Evolutionary conservation across 331 rosid genomes (phyloP), one percentile per base, ranked within the genome.

Genomic region (Rosa hybrid): DNA sequence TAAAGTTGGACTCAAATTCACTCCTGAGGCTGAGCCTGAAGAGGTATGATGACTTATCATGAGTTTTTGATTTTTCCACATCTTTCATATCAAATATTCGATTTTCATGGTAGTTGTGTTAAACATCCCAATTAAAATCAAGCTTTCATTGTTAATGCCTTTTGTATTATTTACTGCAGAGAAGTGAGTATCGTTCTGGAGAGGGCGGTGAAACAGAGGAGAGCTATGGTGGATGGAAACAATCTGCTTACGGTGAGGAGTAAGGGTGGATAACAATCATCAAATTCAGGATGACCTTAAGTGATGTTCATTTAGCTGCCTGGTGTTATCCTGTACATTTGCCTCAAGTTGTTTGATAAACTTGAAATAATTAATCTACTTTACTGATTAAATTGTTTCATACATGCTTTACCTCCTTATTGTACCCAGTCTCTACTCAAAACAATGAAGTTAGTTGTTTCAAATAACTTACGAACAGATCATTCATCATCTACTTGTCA

Each of bases 1-100:
- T 71, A 81, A 63, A 83, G 20, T 89, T 81, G 86, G 90, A 82
- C 91, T 92, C 78, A 80, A 77, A 57, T 92, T 92, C 72, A 76
- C 57, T 69, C 90, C 75, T 7, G 85, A 85, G 89, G 88, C 85
- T 82, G 65, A 73, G 78, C 72, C 71, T 65, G 71, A 67, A 39
- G 72, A 39, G 72, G 72, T 67, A 25, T 71, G 11, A 12, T 69
- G 11, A 73, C 23, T 76, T 25, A 42, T 45, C 8, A 23, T 12
- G 2, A 46, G 46, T 6, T 10, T 18, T 50, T 54, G 5, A 48
- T 0, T 72, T 16, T 17, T 46, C 8, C 56, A 14, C 3, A 46
- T 12, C 56, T 23, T 46, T 16, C 39, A 1, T 12, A 62, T 62
- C 14, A 60, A 46, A 23, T 71, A 20, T 25, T 4, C 16, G 3